These are phyloP conservation scores for Huntiella moniliformis DNA, from an alignment of 2,329 filamentous ascomycete genomes.

Conservation along the genomic window DNA sequence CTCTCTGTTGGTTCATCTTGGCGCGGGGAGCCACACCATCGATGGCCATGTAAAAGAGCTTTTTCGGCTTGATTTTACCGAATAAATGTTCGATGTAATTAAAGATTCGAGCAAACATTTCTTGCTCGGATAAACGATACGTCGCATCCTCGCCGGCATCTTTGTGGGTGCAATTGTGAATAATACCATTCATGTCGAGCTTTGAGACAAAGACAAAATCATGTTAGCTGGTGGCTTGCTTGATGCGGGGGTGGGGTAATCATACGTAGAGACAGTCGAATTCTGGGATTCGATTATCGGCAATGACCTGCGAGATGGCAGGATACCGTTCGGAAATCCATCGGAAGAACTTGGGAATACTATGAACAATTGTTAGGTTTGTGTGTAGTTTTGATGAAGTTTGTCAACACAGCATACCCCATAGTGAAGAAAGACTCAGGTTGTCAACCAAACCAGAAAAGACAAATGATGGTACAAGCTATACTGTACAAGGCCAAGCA, in stretches of 20 bases:
- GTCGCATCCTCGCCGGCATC: constrained; percentile 73
- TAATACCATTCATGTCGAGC: constrained; percentile 98
- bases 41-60: constrained; percentile 99
- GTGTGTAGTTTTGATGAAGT: not conserved
- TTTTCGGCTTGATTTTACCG: constrained; percentile 95
- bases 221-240: not conserved
- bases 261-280: constrained; percentile 87
- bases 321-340: constrained; percentile 99
- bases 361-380: constrained; percentile 15
- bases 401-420: not conserved
- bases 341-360: constrained; percentile 82
- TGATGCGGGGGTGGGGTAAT: constrained; percentile 1
- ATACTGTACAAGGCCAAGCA: too few relatives aligned
- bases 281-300: constrained; percentile 95
- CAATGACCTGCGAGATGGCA: constrained; percentile 92
- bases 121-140: constrained; percentile 86
- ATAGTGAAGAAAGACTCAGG: not conserved
- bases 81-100: constrained; percentile 99
- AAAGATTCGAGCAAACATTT: constrained; percentile 99
- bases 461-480: too few relatives aligned
- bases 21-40: constrained; percentile 93
- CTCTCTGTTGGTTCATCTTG: constrained; percentile 99
- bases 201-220: constrained; percentile 19
- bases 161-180: constrained; percentile 98
- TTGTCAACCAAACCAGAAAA: too few relatives aligned